These are phyloP conservation scores for Trichoderma sp. DNA, from an alignment of 2,329 filamentous ascomycete genomes.

Conservation along the genomic window DNA sequence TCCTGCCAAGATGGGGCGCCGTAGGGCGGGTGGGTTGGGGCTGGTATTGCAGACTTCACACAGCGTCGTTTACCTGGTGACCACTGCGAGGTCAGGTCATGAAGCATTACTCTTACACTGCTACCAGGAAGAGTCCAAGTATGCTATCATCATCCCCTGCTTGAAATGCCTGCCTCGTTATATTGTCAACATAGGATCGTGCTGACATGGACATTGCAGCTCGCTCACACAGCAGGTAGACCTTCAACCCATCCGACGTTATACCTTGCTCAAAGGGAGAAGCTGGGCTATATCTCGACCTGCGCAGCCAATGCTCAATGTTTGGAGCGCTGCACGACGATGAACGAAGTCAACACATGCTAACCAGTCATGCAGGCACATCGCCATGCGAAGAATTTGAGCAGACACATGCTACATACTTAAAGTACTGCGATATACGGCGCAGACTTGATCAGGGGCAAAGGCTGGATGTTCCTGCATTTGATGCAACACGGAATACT, in stretches of 20 bases:
- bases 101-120: background rate
- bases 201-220: background rate
- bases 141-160: constrained; percentile 2
- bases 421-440: no score
- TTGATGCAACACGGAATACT: background rate
- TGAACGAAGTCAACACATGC: background rate
- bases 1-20: background rate
- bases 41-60: background rate
- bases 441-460: background rate
- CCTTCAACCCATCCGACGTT: background rate
- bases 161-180: background rate
- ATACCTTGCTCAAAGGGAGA: background rate
- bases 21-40: background rate
- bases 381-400: background rate
- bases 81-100: no score
- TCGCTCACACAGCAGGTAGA: background rate
- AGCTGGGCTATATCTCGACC: background rate
- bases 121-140: background rate
- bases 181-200: background rate
- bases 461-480: background rate
- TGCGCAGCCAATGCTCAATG: background rate
- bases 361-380: background rate
- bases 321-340: background rate
- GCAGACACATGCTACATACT: no score
- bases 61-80: background rate